Evolutionary conservation across 2,329 filamentous ascomycete genomes (phyloP).

Genomic region (Fusarium oligoseptatum): DNA sequence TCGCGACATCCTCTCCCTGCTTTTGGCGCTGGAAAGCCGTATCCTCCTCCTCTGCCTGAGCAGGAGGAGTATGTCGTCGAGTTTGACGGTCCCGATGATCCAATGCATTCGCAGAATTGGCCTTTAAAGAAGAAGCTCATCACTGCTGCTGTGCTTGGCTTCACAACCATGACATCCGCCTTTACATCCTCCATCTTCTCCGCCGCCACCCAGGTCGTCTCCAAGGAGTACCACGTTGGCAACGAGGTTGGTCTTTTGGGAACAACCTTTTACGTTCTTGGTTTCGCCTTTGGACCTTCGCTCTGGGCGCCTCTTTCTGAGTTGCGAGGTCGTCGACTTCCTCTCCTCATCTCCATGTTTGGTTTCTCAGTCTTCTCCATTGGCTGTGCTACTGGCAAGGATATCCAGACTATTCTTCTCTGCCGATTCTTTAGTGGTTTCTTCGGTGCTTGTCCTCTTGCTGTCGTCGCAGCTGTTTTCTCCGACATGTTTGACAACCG

Average conservation of each 20-base stretch:
- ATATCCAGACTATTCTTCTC: constrained; percentile 77
- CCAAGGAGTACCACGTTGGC: constrained; percentile 70
- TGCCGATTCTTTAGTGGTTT: constrained; percentile 81
- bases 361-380: constrained; percentile 79
- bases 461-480: constrained; percentile 79
- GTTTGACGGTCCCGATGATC: constrained; percentile 87
- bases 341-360: constrained; percentile 72
- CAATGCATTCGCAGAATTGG: constrained; percentile 91
- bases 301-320: constrained; percentile 82
- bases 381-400: constrained; percentile 73
- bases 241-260: constrained; percentile 74
- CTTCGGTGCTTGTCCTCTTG: constrained; percentile 76
- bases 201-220: constrained; percentile 70
- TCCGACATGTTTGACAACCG: constrained; percentile 79
- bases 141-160: constrained; percentile 77
- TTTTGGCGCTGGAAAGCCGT: constrained; percentile 82
- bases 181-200: constrained; percentile 85
- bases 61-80: constrained; percentile 85
- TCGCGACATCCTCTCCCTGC: constrained; percentile 72
- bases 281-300: constrained; percentile 78
- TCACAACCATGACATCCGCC: constrained; percentile 77
- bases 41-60: constrained; percentile 76
- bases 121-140: constrained; percentile 80
- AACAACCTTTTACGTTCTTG: constrained; percentile 77
- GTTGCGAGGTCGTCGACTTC: constrained; percentile 74